Percentiles rank a stretch among this genome's conserved stretches.
Conservation (phyloP, 2,329 filamentous ascomycete species). For the Monilinia fructicola region DNA sequence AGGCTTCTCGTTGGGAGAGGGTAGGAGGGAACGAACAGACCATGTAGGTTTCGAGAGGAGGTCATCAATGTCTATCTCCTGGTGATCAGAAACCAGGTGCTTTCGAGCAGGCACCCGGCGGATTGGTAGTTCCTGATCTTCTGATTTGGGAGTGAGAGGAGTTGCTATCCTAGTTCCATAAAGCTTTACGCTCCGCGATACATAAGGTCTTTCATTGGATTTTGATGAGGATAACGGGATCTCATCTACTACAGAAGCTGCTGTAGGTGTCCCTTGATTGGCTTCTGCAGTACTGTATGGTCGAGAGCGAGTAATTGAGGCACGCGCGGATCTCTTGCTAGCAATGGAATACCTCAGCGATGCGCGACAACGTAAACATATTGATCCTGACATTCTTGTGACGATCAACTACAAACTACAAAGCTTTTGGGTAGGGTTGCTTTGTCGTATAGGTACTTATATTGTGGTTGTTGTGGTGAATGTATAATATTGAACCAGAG, state of each 20-base stretch:
- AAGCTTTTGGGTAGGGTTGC: background rate
- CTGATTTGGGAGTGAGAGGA: conserved; percentile 13
- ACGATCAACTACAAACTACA: background rate
- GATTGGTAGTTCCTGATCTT: conserved; percentile 1
- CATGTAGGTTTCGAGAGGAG: conserved; percentile 72
- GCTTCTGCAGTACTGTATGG: conserved; percentile 9
- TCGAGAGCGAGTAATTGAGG: background rate
- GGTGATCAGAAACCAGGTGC: conserved; percentile 17
- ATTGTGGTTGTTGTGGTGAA: background rate
- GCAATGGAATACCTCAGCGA: conserved; percentile 17
- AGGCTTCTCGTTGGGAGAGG: conserved; percentile 39
- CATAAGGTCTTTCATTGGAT: background rate
- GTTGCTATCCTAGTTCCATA: conserved; percentile 12
- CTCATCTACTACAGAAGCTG: background rate
- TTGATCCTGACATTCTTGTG: conserved; percentile 10
- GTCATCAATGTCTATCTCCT: conserved; percentile 31
- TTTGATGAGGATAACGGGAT: background rate
- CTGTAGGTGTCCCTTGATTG: background rate
- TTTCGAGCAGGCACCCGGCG: conserved; percentile 8
- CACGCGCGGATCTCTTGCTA: background rate
- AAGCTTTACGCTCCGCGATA: conserved; percentile 18
- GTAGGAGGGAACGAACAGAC: conserved; percentile 77
- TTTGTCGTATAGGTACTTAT: background rate
- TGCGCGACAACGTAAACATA: conserved; percentile 32
- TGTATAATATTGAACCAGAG: too few relatives aligned